Evolutionary conservation across 768 basidiomycete species (phyloP), one percentile per base, ranked within the genome.

Genomic region (Russula virescens): DNA sequence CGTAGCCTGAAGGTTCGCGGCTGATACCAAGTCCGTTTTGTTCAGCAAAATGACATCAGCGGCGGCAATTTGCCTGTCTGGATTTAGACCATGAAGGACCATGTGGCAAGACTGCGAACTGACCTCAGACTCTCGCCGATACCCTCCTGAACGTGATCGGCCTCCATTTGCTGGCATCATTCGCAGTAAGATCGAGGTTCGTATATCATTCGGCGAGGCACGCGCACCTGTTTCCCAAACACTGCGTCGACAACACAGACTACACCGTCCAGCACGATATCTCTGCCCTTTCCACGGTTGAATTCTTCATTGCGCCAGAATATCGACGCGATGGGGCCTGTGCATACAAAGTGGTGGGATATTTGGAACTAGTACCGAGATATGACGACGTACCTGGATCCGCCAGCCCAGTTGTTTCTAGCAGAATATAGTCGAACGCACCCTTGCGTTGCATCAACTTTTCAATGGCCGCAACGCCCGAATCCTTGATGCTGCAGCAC

Each of bases 401-500:
- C 11, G 96, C 96, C 9, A 98, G 79, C 0, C 96, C 96, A 0
- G 97, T 98, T 2, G 96, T 91, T 75, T 99, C 97, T 18, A 99
- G 80, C 47, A 99, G 77, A 66, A 99, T 97, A 73, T 98, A 89
- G 74, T 98, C 97, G 71, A 98, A 95, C 1, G 83, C 82, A 26
- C 93, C 94, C 70, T 89, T 92, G 58, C 84, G 82, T 67, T 81
- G 76, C 89, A 94, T 92, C 60, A 98, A 78, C 69, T 90, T 90
- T 73, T 97, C 93, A 57, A 99, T 97, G 8, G 97, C 94, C 23
- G 94, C 91, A 0, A 91, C 81, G 2, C 97, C 97, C 13, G 86
- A 80, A 71, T 98, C 95, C 69, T 97, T 96, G 76, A 98, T 91
- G 62, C 94, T 95, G 72, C 97, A 99, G 74, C 97, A 99, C n/a